Evolutionary conservation across 2,329 filamentous ascomycete genomes (phyloP).

Genomic region (Neopestalotiopsis sp.): DNA sequence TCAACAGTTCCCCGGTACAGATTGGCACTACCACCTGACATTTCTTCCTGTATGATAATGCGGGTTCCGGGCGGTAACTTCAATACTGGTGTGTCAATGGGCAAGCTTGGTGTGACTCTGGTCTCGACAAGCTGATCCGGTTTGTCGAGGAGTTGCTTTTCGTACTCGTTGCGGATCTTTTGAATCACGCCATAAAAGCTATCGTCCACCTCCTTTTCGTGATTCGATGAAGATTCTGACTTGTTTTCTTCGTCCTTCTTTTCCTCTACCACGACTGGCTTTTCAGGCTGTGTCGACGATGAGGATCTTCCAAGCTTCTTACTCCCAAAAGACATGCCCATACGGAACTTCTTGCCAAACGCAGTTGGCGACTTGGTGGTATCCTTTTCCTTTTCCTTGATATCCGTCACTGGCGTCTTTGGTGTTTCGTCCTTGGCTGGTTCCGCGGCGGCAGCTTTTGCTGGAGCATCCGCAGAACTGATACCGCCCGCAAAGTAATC

Average conservation of each 20-base stretch:
- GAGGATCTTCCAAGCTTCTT: slow-evolving; percentile 81
- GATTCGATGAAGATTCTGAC: slow-evolving; percentile 65
- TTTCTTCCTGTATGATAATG: slow-evolving; percentile 73
- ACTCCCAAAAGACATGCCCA: slow-evolving; percentile 68
- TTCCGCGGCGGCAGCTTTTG: slow-evolving; percentile 51
- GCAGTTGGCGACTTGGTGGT: slow-evolving; percentile 64
- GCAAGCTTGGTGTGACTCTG: slow-evolving; percentile 69
- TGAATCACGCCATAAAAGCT: slow-evolving; percentile 76
- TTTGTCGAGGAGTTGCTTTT: slow-evolving; percentile 64
- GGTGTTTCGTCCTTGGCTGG: slow-evolving; percentile 43
- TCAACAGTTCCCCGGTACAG: slow-evolving; percentile 89
- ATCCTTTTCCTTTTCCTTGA: slow-evolving; percentile 56
- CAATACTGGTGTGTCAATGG: slow-evolving; percentile 77
- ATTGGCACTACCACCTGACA: slow-evolving; percentile 74
- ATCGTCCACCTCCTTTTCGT: slow-evolving; percentile 77
- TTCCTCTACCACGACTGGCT: slow-evolving; percentile 76
- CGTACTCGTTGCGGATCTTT: slow-evolving; percentile 74
- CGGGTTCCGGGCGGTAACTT: slow-evolving; percentile 72
- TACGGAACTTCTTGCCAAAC: slow-evolving; percentile 39
- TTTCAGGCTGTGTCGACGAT: slow-evolving; percentile 70
- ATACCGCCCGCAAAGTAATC: slow-evolving; percentile 80
- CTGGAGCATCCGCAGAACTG: slow-evolving; percentile 50
- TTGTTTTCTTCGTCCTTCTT: slow-evolving; percentile 66
- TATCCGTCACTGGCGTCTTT: slow-evolving; percentile 58
- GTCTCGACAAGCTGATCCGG: slow-evolving; percentile 63